Base-by-base conservation (phyloP, 2,329 filamentous ascomycete species). In the Penicillium sp. region DNA sequence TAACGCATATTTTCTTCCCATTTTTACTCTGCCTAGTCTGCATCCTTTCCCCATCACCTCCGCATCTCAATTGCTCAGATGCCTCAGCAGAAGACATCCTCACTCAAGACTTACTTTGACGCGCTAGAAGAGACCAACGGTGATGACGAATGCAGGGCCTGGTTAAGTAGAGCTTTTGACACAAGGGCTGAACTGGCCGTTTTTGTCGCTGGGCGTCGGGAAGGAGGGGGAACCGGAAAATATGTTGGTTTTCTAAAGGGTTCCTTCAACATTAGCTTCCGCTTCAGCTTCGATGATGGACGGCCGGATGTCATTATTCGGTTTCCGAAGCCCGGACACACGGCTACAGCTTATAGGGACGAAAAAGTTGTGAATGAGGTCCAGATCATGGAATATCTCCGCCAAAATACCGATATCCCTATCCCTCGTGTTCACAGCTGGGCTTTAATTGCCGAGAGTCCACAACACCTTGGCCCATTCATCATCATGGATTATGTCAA, bases 401-500 rank as follows among this genome's bases (percentile, higher is more conserved):
- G 37, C 45, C 44, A 64, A 55, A 59, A 51, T 11, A n/a, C n/a
- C n/a, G n/a, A n/a, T n/a, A n/a, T n/a, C n/a, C n/a, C n/a, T n/a
- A n/a, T n/a, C n/a, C 64, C 57, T 8, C 46, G 33, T 54, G 47
- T 64, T 51, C 49, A 61, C 44, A 62, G 58, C 62, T 64, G 45
- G 53, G 58, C 57, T 31, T 58, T 63, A 23, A 52, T 15, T 52
- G 26, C 52, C 18, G 49, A 61, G 37, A 60, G 58, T 54, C 58
- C 58, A 53, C 52, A 55, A 29, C 43, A 60, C 1, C 57, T 65
- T 55, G 55, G 63, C 23, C 63, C 51, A 54, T 67, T 64, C 42
- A 67, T 64, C 40, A 64, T 66, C 26, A 66, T 66, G 53, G 59
- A 63, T 48, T 64, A 61, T 57, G 45, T 66, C 37, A 27, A 67